phyloP scores from a whole-genome alignment of 768 basidiomycete species.

The Guyanaporus albipodus region DNA sequence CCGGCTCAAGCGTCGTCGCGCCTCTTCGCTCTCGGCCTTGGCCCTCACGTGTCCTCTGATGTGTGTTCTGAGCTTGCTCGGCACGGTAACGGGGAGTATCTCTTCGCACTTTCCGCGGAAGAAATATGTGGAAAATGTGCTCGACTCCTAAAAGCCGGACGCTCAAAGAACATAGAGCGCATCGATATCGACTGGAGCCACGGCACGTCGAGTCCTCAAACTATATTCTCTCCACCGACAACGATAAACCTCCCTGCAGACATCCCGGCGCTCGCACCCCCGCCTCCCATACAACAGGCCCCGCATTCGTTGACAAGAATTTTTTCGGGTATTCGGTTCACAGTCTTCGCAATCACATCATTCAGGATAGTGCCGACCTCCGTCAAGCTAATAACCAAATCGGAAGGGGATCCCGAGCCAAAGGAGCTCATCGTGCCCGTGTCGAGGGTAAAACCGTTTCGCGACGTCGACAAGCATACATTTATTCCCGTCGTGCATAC shows the following conservation, averaged over 20 bases:
- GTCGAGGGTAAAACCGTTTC: constrained; percentile 24
- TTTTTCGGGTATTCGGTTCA: constrained; percentile 34
- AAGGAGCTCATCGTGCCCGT: constrained; percentile 21
- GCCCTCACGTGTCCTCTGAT: too few species aligned
- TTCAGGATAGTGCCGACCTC: constrained; percentile 20
- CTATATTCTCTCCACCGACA: constrained; percentile 9
- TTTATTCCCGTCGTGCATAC: constrained; percentile 44
- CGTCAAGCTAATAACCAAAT: constrained; percentile 27
- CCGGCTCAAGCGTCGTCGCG: too few species aligned
- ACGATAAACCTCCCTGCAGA: constrained; percentile 13
- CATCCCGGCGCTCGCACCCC: constrained; percentile 30
- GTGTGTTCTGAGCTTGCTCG: constrained; percentile 51
- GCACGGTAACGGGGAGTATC: constrained; percentile 47
- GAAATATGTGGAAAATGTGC: constrained; percentile 47
- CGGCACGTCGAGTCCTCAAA: not conserved
- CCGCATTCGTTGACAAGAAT: constrained; percentile 31
- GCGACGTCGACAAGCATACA: constrained; percentile 9
- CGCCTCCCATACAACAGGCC: constrained; percentile 32
- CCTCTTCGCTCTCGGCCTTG: too few species aligned
- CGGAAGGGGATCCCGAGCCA: constrained; percentile 21
- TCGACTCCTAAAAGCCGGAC: constrained; percentile 48
- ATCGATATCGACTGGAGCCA: constrained; percentile 49
- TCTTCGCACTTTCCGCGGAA: constrained; percentile 45
- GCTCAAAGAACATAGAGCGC: constrained; percentile 42
- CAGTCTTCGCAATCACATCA: constrained; percentile 32